phyloP scores from a whole-genome alignment of 257 asterid species.

The Primulina tabacum region DNA sequence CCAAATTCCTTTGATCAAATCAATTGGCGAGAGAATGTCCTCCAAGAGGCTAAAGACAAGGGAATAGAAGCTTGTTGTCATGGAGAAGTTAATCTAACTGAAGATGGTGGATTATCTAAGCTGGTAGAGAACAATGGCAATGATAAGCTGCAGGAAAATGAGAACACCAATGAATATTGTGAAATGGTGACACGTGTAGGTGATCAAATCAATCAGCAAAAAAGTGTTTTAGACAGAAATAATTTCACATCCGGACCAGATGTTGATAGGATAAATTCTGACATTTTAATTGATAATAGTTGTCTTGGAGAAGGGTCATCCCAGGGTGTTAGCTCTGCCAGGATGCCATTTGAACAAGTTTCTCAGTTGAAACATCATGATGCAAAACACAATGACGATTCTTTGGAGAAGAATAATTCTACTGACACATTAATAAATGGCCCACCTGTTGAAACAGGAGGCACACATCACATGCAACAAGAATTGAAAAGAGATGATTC shows the following conservation, averaged over 20 bases:
- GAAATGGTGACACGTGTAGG: neutral
- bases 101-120: neutral
- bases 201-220: neutral
- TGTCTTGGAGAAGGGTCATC: neutral
- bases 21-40: neutral
- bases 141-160: conserved; percentile 2
- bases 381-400: neutral
- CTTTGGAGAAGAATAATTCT: neutral
- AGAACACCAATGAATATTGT: conserved; percentile 11
- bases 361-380: neutral
- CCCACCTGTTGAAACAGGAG: conserved; percentile 2
- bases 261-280: neutral
- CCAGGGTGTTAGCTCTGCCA: neutral
- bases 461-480: conserved; percentile 6
- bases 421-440: neutral
- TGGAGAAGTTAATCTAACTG: conserved; percentile 8
- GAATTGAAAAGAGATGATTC: conserved; percentile 17
- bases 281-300: neutral
- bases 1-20: neutral
- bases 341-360: neutral
- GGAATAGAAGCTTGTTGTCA: conserved; percentile 6
- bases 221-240: neutral
- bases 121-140: neutral
- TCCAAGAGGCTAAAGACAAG: conserved; percentile 1
- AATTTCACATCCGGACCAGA: neutral